Evolutionary conservation across 306 rosid genomes (phyloP), one percentile per base, ranked within the genome.

Genomic region (Argentina anserina): DNA sequence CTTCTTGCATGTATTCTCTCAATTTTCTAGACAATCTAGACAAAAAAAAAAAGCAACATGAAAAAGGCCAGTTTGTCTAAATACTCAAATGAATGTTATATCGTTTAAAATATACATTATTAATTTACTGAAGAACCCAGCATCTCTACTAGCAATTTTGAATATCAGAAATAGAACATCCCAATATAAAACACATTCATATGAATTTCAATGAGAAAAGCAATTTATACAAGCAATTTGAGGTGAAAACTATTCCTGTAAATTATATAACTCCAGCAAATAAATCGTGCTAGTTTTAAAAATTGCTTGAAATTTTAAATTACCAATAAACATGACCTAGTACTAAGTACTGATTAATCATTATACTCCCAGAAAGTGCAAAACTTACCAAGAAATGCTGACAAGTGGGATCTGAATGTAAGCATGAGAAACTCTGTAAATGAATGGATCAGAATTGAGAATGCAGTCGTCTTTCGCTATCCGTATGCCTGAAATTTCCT

Each of bases 111-210:
- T 26, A 1, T 4, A 26, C 34, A 23, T 3, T 56, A 56, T 14
- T 5, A 60, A 13, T 14, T 29, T 15, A 31, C 65, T n/a, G 31
- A 2, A 6, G 65, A 60, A 15, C 40, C 11, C 1, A 56, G n/a
- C 12, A 60, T 60, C 65, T 60, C 41, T 60, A 43, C 40, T 43
- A 68, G 72, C 43, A 68, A 37, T 69, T 52, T 53, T 12, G 23
- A 70, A 70, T 15, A 29, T 47, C 18, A 21, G 53, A 11, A 25
- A 9, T 17, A 9, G 14, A 67, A 25, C 13, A 3, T 36, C 29
- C 45, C 61, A 29, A 67, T 41, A 20, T 26, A 77, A 7, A 12
- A 52, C 7, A 50, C n/a, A 52, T n/a, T 52, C 10, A 21, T 21
- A 8, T n/a, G n/a, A n/a, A n/a, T 23, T 52, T 21, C 14, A 52